Conservation (phyloP, 768 basidiomycete genomes). For the Xanthoconium stramineum region DNA sequence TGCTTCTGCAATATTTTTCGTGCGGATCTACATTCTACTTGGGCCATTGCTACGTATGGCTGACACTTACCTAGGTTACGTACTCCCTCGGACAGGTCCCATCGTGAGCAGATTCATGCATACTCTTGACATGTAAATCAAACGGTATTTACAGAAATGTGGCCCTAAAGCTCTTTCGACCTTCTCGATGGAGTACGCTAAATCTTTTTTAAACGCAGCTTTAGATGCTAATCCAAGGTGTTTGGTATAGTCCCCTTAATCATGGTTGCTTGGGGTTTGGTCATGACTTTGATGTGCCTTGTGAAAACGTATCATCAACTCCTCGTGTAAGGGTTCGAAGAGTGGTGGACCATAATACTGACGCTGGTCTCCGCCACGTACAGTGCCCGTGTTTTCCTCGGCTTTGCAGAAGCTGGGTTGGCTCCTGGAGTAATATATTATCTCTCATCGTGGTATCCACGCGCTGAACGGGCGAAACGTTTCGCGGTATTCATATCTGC, state of each 20-base stretch:
- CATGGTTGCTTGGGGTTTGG: background rate
- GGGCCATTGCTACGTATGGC: background rate
- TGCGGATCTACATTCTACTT: background rate
- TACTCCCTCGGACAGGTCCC: background rate
- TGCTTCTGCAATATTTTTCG: background rate
- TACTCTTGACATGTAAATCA: background rate
- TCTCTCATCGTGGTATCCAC: background rate
- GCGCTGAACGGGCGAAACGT: background rate
- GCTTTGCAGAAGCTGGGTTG: background rate
- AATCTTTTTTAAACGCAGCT: background rate
- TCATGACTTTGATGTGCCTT: background rate
- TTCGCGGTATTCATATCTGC: background rate
- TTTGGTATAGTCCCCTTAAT: background rate
- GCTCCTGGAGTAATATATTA: background rate
- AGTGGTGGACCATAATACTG: background rate
- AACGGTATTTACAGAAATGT: background rate
- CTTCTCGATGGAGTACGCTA: background rate
- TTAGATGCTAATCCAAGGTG: background rate
- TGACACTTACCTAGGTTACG: background rate
- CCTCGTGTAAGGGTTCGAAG: background rate
- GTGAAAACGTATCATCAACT: background rate
- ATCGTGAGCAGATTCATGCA: background rate
- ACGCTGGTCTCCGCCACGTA: background rate
- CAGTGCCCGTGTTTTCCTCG: background rate
- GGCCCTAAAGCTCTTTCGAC: background rate